Conservation (phyloP, 1,139 yeast species). For the Saccharomyces hybrid region DNA sequence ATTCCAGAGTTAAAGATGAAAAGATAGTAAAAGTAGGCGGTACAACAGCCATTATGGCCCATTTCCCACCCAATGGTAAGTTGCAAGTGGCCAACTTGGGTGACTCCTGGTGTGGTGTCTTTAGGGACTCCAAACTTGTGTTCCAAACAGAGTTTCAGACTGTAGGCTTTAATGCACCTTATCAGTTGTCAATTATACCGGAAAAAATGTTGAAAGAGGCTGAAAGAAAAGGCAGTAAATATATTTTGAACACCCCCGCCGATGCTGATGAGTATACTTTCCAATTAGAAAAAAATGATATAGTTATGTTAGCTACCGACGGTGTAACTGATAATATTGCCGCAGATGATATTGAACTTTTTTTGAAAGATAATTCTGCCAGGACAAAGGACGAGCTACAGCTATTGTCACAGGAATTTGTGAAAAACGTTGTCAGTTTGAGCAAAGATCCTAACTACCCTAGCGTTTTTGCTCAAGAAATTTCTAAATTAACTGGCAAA, state of each 20-base stretch:
- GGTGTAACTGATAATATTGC: constrained; percentile 87
- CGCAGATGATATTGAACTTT: constrained; percentile 62
- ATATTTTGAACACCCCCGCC: constrained; percentile 46
- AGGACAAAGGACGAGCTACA: constrained; percentile 33
- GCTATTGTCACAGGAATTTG: constrained; percentile 50
- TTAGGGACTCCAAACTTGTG: constrained; percentile 56
- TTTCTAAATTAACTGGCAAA: constrained; percentile 61
- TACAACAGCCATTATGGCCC: constrained; percentile 85
- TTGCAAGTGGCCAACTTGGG: constrained; percentile 76
- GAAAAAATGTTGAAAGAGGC: constrained; percentile 49
- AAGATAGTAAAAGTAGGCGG: constrained; percentile 81
- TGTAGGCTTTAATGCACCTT: constrained; percentile 87
- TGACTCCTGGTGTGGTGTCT: constrained; percentile 90
- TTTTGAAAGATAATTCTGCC: constrained; percentile 40
- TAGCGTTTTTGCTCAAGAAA: constrained; percentile 81
- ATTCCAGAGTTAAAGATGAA: constrained; percentile 42
- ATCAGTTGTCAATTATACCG: constrained; percentile 83
- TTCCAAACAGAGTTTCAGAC: constrained; percentile 72
- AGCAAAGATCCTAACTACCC: constrained; percentile 70
- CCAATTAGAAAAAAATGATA: constrained; percentile 55
- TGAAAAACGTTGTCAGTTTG: constrained; percentile 56
- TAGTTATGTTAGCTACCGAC: constrained; percentile 83
- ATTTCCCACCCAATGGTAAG: constrained; percentile 48
- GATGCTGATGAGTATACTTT: constrained; percentile 41
- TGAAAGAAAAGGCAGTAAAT: constrained; percentile 48